Base-by-base conservation (phyloP, 2,329 filamentous ascomycete genomes). In the Colletotrichum siamense region DNA sequence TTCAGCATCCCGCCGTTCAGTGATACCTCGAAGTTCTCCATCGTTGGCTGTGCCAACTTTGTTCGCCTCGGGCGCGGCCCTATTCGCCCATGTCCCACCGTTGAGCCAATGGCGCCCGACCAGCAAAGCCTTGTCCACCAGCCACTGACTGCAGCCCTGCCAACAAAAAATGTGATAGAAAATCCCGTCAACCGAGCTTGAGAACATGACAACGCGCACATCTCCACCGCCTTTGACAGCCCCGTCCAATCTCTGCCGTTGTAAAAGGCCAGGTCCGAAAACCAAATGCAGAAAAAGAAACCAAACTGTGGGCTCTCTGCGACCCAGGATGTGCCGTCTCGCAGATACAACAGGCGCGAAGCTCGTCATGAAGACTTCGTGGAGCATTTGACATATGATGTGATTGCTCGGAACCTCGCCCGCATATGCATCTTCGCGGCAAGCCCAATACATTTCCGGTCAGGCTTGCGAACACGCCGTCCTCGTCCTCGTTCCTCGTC, bases 201-300 rank as follows among this genome's bases (percentile, higher is more conserved):
- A 49, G 59, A 74, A 74, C 63, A 59, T 74, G 57, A 74, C 59
- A 74, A 28, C 55, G 24, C 59, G 44, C 59, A 39, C 66, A 57
- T 70, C 32, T 32, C 66, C 66, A 70, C 57, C n/a, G 15, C 26
- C 24, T 55, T 34, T 30, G 34, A n/a, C 44, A 70, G 24, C 44
- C 66, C 34, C 30, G 39, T 73, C 71, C 66, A 74, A 70, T 57
- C 36, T 57, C 18, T 34, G 16, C 36, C 28, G 10, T n/a, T 28
- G 67, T 32, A 59, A 55, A 70, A 16, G 57, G 30, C 24, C 49
- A 32, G 26, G 15, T 34, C 39, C 16, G 32, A 39, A 24, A 49
- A 34, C 13, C n/a, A 44, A 64, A 70, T n/a, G 61, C 12, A 36
- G 30, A n/a, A 75, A 64, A 73, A 61, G 61, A 10, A 65, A 75